phyloP scores from a whole-genome alignment of 2,329 filamentous ascomycete genomes.

The Dothideomycetidae sp. region DNA sequence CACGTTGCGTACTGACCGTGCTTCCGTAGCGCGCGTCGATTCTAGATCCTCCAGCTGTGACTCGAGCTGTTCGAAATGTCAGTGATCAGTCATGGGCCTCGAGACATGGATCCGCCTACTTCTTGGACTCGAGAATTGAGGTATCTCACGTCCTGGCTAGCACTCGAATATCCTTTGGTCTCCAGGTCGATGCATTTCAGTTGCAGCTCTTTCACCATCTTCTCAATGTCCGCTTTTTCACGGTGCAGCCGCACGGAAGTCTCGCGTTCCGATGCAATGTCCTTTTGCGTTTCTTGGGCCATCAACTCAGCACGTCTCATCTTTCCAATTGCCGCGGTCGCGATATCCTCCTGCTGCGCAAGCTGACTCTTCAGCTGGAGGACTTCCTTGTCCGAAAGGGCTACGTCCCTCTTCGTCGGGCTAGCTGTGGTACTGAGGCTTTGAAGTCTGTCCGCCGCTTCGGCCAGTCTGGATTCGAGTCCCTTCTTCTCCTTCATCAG shows the following conservation, averaged over 20 bases:
- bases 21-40: conserved; percentile 64
- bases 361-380: conserved; percentile 77
- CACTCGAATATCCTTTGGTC: conserved; percentile 90
- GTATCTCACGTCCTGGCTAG: conserved; percentile 90
- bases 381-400: conserved; percentile 74
- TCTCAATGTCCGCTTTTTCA: conserved; percentile 80
- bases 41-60: conserved; percentile 70
- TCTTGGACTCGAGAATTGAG: conserved; percentile 89
- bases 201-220: conserved; percentile 79
- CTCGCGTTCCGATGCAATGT: conserved; percentile 76
- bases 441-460: conserved; percentile 78
- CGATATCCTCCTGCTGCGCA: conserved; percentile 87
- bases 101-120: too few species aligned
- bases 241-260: conserved; percentile 67
- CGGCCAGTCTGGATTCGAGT: conserved; percentile 68
- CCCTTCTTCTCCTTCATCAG: conserved; percentile 80
- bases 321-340: conserved; percentile 82
- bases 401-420: conserved; percentile 78
- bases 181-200: conserved; percentile 83
- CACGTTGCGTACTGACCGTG: conserved; percentile 78
- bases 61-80: too few species aligned
- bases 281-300: conserved; percentile 79
- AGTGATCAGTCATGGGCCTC: too few species aligned
- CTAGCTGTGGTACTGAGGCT: conserved; percentile 66
- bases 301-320: conserved; percentile 90